phyloP scores from a whole-genome alignment of 495 filamentous ascomycete species.

The Penicilliopsis zonata region DNA sequence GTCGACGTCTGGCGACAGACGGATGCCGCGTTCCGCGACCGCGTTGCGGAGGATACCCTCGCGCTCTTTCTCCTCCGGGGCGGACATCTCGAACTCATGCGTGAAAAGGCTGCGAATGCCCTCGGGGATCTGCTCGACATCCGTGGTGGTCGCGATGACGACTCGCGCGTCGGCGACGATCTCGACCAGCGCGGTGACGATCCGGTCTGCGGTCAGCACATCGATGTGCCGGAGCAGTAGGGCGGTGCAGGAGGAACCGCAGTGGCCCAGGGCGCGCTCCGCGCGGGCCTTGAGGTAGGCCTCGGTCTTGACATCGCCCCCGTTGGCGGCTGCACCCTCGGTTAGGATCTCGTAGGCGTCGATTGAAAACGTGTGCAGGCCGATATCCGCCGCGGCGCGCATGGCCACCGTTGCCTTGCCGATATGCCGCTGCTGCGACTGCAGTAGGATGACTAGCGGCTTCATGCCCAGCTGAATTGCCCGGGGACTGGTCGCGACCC shows the following conservation, averaged over 20 bases:
- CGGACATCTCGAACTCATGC: constrained; percentile 87
- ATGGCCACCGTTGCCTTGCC: constrained; percentile 70
- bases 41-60: constrained; percentile 75
- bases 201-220: constrained; percentile 79
- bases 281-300: constrained; percentile 76
- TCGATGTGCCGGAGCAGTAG: constrained; percentile 81
- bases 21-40: constrained; percentile 59
- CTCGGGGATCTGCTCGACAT: constrained; percentile 87
- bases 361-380: constrained; percentile 78
- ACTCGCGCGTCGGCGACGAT: constrained; percentile 62
- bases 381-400: constrained; percentile 75
- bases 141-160: constrained; percentile 84
- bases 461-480: constrained; percentile 79
- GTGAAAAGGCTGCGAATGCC: constrained; percentile 84
- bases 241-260: constrained; percentile 71
- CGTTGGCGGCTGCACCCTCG: constrained; percentile 73
- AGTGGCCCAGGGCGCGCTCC: constrained; percentile 79
- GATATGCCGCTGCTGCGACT: constrained; percentile 82
- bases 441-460: constrained; percentile 74
- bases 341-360: constrained; percentile 90
- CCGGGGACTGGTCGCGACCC: constrained; percentile 76
- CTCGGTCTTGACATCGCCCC: constrained; percentile 86
- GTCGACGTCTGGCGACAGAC: constrained; percentile 68
- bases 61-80: constrained; percentile 85
- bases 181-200: constrained; percentile 71